phyloP scores from a whole-genome alignment of 495 filamentous ascomycete species.

The Xeromyces bisporus region DNA sequence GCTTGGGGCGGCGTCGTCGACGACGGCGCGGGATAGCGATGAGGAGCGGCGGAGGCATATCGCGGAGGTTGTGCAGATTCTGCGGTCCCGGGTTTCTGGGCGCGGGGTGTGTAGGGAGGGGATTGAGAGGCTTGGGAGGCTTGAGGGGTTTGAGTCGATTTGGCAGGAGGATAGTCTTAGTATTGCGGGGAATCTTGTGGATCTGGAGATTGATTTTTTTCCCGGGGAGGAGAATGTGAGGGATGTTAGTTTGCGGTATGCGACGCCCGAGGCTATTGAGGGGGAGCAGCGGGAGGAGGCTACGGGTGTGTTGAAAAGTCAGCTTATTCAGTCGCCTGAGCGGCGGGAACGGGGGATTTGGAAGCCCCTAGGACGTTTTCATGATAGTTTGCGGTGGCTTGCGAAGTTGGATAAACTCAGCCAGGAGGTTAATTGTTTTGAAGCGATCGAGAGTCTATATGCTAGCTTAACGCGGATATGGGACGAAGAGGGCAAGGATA shows the following conservation, averaged over 20 bases:
- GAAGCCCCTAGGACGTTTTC: conserved; percentile 53
- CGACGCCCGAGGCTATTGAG: conserved; percentile 26
- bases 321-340: conserved; percentile 25
- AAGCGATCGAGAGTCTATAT: conserved; percentile 72
- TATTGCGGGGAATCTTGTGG: conserved; percentile 49
- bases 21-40: conserved; percentile 30
- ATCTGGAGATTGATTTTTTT: conserved; percentile 35
- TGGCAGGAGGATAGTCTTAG: conserved; percentile 53
- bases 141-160: conserved; percentile 57
- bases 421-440: conserved; percentile 68
- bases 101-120: conserved; percentile 60
- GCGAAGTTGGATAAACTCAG: conserved; percentile 68
- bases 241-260: conserved; percentile 29
- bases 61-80: conserved; percentile 23
- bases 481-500: conserved; percentile 31
- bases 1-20: too few relatives aligned
- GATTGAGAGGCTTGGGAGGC: conserved; percentile 55
- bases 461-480: conserved; percentile 46
- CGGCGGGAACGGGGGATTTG: conserved; percentile 25
- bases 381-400: conserved; percentile 63
- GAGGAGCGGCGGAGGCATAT: conserved; percentile 38
- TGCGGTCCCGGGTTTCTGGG: conserved; percentile 27
- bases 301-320: conserved; percentile 33
- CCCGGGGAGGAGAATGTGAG: conserved; percentile 27
- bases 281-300: conserved; percentile 27